Evolutionary conservation across 2,329 filamentous ascomycete genomes (phyloP), one percentile per base, ranked within the genome.

Genomic region (Calonectria hawksworthii): DNA sequence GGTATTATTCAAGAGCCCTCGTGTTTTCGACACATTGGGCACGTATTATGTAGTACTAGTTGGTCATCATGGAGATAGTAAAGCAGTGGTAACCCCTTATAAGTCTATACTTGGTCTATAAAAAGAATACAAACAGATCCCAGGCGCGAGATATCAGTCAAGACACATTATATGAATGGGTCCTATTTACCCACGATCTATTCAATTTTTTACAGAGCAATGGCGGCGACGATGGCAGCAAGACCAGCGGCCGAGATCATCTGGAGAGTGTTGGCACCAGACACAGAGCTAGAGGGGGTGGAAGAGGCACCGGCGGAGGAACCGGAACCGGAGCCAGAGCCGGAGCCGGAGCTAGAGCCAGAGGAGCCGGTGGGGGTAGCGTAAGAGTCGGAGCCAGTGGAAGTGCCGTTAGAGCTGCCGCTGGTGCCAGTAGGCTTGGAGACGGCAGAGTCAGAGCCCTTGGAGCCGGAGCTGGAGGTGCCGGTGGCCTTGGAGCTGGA

Each of bases 21-120:
- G 36, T 41, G 26, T 63, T 63, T 26, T 6, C 14, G 23, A 10
- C 34, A 63, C 56, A 63, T 41, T 10, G 13, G 30, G 38, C 61
- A 65, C 61, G 41, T n/a, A 65, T 50, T 34, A 67, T 51, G 47
- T 68, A 61, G 67, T 36, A 50, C 34, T 36, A 32, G 44, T 47
- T 47, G 18, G 28, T 63, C 36, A 67, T 70, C 56, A 71, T 69
- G 44, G 61, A 28, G 69, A 51, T 66, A 51, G 66, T 72, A 74
- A 78, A 74, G 74, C 76, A 75, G 70, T 65, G 69, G 38, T 67
- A 80, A 70, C 73, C 76, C 75, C 79, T 73, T 75, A 73, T 47
- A 73, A 75, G 75, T 81, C 80, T 81, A 81, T 81, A 79, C 79
- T 78, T 80, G 69, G 73, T 81, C 80, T 81, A 81, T 77, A 78